Percentiles rank a stretch among this genome's conserved stretches.
Evolutionary conservation across 106 monocot genomes (phyloP).

Genomic region (Dendrobium nobile): DNA sequence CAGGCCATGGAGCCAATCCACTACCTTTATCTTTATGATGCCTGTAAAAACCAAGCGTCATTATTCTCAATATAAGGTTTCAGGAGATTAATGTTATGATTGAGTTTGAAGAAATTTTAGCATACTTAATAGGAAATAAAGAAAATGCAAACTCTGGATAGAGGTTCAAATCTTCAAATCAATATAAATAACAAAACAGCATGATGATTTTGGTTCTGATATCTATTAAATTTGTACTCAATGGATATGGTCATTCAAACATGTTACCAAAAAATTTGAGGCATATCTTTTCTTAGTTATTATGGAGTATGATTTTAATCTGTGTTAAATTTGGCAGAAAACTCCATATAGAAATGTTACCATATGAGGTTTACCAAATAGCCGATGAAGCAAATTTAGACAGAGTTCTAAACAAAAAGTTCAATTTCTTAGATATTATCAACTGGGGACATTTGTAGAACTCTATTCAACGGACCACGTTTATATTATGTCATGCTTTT

Average conservation of each 20-base stretch:
- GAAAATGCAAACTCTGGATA: background rate
- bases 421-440: background rate
- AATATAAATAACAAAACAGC: background rate
- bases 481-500: background rate
- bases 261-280: too few species aligned
- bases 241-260: too few species aligned
- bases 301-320: too few species aligned
- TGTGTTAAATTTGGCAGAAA: background rate
- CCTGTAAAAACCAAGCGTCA: slow-evolving; percentile 24
- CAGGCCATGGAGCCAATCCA: slow-evolving; percentile 88
- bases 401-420: background rate
- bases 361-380: background rate
- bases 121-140: background rate
- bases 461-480: background rate
- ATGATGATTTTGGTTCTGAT: background rate
- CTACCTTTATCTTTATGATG: slow-evolving; percentile 59
- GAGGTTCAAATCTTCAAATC: background rate
- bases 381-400: background rate
- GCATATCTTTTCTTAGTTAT: too few species aligned
- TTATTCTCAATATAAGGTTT: background rate
- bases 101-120: background rate
- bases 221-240: background rate
- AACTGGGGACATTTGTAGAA: background rate
- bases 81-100: background rate
- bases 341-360: background rate